A percentile compares a stretch with the other conserved stretches of the same genome.
Conservation (phyloP, 305 asterid genomes). For the Plantago coronopus region DNA sequence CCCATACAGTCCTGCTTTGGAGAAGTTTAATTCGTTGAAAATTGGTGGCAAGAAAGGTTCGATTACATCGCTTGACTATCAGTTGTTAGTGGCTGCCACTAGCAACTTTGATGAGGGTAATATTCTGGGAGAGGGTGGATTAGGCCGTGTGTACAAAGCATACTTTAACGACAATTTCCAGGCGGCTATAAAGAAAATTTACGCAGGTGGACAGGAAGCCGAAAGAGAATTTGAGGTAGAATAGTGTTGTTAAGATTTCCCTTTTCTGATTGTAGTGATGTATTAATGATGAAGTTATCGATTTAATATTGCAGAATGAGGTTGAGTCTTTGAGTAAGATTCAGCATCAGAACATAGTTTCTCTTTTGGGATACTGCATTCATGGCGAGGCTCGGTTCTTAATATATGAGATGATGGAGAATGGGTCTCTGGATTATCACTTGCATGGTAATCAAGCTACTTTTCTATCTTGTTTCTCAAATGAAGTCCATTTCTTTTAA, state of each 20-base stretch:
- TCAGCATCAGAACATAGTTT: constrained; percentile 60
- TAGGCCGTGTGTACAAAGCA: constrained; percentile 53
- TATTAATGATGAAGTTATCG: constrained; percentile 13
- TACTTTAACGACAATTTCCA: constrained; percentile 32
- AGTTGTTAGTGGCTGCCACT: constrained; percentile 49
- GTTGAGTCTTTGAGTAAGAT: constrained; percentile 51
- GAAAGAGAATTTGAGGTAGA: constrained; percentile 55
- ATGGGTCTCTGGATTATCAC: constrained; percentile 63
- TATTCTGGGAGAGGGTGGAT: constrained; percentile 53
- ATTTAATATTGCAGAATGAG: constrained; percentile 52
- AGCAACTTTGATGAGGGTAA: constrained; percentile 42
- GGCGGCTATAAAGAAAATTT: constrained; percentile 50
- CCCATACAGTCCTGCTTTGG: constrained; percentile 40
- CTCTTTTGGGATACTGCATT: constrained; percentile 56
- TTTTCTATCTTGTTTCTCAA: neutral
- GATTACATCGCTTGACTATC: constrained; percentile 40
- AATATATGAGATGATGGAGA: constrained; percentile 76
- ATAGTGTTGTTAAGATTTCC: neutral
- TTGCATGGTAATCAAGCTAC: constrained; percentile 55
- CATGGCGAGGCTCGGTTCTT: constrained; percentile 52
- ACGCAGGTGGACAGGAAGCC: constrained; percentile 36
- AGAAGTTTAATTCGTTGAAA: constrained; percentile 39
- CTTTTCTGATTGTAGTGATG: constrained; percentile 6
- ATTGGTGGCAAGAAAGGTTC: constrained; percentile 40
- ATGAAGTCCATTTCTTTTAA: neutral